Conservation (phyloP, 805 yeast species). For the Metschnikowia cerradonensis region DNA sequence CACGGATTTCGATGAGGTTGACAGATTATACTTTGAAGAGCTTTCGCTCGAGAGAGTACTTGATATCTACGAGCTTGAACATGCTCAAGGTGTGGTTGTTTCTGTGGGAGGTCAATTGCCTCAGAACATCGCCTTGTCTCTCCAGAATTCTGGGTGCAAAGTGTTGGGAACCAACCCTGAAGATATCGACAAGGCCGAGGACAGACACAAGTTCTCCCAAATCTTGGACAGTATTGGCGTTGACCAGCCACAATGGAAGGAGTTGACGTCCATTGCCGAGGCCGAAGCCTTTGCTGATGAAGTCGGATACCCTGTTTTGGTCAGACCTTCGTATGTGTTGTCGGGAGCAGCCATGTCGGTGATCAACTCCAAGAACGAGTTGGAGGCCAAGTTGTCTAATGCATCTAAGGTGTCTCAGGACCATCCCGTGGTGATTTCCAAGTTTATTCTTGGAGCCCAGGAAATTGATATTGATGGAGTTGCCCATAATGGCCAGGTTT, state of each 20-base stretch:
- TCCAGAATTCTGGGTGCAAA: conserved; percentile 79
- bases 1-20: conserved; percentile 97
- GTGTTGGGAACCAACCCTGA: conserved; percentile 92
- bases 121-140: conserved; percentile 86
- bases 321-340: conserved; percentile 94
- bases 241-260: conserved; percentile 98
- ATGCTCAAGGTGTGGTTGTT: conserved; percentile 86
- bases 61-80: conserved; percentile 94
- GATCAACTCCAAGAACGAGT: conserved; percentile 71
- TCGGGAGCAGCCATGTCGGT: conserved; percentile 99
- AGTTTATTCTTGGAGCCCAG: conserved; percentile 92
- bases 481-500: conserved; percentile 80
- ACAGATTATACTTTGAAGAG: conserved; percentile 94
- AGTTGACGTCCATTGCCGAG: conserved; percentile 77
- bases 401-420: conserved; percentile 94
- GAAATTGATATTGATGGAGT: conserved; percentile 98
- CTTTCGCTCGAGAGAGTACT: conserved; percentile 91
- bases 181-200: conserved; percentile 96
- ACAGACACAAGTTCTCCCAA: conserved; percentile 95
- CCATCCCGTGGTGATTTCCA: conserved; percentile 96
- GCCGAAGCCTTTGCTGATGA: conserved; percentile 81
- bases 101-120: conserved; percentile 98
- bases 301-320: conserved; percentile 93
- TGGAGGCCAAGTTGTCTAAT: conserved; percentile 73
- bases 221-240: conserved; percentile 88